These are phyloP conservation scores for Excoecaria agallocha DNA, from an alignment of 345 rosid genomes.

Conservation along the genomic window DNA sequence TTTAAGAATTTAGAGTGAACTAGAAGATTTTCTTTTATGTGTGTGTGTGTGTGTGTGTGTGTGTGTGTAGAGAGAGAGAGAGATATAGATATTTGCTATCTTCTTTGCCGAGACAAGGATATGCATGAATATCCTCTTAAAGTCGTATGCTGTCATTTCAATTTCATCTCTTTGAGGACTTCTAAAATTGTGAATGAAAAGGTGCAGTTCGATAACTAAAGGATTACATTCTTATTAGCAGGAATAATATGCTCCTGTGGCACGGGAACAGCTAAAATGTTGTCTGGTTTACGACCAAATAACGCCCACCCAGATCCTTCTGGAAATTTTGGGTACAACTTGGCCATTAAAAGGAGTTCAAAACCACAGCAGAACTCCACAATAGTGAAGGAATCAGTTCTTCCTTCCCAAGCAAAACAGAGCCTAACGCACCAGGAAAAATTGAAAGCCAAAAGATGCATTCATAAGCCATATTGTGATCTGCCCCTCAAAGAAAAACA, in stretches of 20 bases:
- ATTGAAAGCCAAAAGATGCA: constrained; percentile 28
- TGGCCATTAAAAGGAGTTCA: constrained; percentile 21
- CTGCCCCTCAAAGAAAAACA: constrained; percentile 22
- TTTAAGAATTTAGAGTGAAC: too few relatives aligned
- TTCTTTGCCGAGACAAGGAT: not conserved
- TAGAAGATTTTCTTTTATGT: too few relatives aligned
- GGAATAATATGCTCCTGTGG: constrained; percentile 17
- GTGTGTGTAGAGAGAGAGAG: too few relatives aligned
- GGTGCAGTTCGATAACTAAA: not conserved
- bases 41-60: too few relatives aligned
- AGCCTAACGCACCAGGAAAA: constrained; percentile 34
- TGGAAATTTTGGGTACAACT: too few relatives aligned
- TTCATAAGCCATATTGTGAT: constrained; percentile 10
- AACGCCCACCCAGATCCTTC: too few relatives aligned
- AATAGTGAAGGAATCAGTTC: constrained; percentile 38
- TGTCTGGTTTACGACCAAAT: too few relatives aligned
- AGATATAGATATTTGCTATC: too few relatives aligned
- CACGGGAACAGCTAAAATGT: not conserved
- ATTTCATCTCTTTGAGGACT: not conserved
- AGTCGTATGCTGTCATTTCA: not conserved
- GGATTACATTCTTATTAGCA: constrained; percentile 4
- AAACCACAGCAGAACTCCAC: constrained; percentile 33
- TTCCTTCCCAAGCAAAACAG: constrained; percentile 22
- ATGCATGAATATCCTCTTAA: not conserved
- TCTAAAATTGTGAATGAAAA: constrained; percentile 1